phyloP scores from a whole-genome alignment of 2,329 filamentous ascomycete species.

The Cladosporium austrohemisphaericum region DNA sequence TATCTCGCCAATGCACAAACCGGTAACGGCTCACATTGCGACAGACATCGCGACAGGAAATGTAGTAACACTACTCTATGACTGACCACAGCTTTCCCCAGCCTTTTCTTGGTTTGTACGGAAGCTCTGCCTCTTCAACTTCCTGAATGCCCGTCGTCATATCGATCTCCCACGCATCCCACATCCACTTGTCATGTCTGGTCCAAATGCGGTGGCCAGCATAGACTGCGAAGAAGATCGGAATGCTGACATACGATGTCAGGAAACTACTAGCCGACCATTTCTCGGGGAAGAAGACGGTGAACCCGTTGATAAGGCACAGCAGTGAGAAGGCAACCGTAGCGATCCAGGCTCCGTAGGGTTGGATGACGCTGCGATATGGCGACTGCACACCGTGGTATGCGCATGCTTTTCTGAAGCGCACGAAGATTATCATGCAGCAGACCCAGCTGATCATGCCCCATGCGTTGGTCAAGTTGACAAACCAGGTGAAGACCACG shows the following conservation, averaged over 20 bases:
- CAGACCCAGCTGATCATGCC: slow-evolving; percentile 70
- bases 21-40: too few relatives aligned
- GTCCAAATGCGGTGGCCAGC: slow-evolving; percentile 48
- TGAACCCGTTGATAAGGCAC: slow-evolving; percentile 70
- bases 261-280: slow-evolving; percentile 64
- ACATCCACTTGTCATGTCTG: slow-evolving; percentile 50
- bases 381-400: slow-evolving; percentile 44
- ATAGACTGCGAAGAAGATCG: slow-evolving; percentile 57
- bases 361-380: slow-evolving; percentile 34
- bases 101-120: background rate
- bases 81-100: background rate
- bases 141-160: slow-evolving; percentile 43
- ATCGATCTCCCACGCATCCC: slow-evolving; percentile 50
- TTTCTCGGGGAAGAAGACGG: slow-evolving; percentile 64
- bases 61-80: too few relatives aligned
- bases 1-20: too few relatives aligned
- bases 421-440: slow-evolving; percentile 67
- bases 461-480: slow-evolving; percentile 68
- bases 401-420: slow-evolving; percentile 59
- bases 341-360: slow-evolving; percentile 62
- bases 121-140: slow-evolving; percentile 15
- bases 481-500: slow-evolving; percentile 69
- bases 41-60: too few relatives aligned
- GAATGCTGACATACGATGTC: slow-evolving; percentile 63
- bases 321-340: slow-evolving; percentile 59